Conservation (phyloP, 2,329 filamentous ascomycete genomes). For the Trichoderma endophyticum region DNA sequence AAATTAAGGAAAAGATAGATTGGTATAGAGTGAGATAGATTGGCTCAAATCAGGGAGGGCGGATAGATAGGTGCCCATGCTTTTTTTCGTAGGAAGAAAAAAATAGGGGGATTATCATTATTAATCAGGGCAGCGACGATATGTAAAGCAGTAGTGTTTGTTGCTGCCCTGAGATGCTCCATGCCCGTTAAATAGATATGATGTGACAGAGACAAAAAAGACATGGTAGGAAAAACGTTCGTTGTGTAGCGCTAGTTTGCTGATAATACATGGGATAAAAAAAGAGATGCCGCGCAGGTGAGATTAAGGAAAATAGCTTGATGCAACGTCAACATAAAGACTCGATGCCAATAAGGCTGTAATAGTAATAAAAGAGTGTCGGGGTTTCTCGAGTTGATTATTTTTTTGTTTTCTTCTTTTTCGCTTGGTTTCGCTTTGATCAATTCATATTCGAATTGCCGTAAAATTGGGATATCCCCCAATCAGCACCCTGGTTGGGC, state of each 20-base stretch:
- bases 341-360: background rate
- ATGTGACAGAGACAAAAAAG: background rate
- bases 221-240: slow-evolving; percentile 2
- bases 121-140: slow-evolving; percentile 24
- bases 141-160: background rate
- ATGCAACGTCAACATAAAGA: slow-evolving; percentile 8
- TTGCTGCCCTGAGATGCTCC: background rate
- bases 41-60: background rate
- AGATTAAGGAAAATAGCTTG: slow-evolving; percentile 16
- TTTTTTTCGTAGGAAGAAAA: background rate
- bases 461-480: slow-evolving; percentile 38
- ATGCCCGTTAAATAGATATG: background rate
- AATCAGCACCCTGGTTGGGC: slow-evolving; percentile 22
- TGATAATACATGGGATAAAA: slow-evolving; percentile 16
- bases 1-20: background rate
- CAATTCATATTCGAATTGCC: slow-evolving; percentile 33
- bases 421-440: slow-evolving; percentile 20
- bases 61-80: background rate
- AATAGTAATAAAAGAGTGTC: slow-evolving; percentile 16
- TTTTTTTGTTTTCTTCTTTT: slow-evolving; percentile 9
- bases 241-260: slow-evolving; percentile 13
- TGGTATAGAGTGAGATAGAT: background rate
- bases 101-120: slow-evolving; percentile 34
- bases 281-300: background rate
- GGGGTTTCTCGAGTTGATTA: slow-evolving; percentile 2